Evolutionary conservation across 1,284 basidiomycete species (phyloP).

Genomic region (Somion occarium): DNA sequence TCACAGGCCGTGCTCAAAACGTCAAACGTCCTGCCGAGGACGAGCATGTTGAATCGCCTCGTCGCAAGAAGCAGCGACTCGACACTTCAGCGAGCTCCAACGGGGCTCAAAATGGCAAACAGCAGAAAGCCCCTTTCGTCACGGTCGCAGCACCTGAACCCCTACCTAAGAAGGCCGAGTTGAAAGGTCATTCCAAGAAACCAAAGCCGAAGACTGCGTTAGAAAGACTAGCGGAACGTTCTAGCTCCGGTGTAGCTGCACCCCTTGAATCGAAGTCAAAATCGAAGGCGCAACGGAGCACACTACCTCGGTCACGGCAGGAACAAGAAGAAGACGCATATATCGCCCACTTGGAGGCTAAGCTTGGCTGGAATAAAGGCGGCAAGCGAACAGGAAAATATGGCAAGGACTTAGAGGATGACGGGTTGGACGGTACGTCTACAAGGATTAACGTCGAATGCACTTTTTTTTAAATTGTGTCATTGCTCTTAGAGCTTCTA

Average conservation of each 20-base stretch:
- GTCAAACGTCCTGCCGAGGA: constrained; percentile 30
- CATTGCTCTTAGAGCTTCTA: constrained; percentile 19
- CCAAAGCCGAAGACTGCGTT: constrained; percentile 24
- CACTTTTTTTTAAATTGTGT: neutral
- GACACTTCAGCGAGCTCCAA: neutral
- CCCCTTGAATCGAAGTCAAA: too few relatives aligned
- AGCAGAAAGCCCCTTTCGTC: neutral
- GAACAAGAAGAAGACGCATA: constrained; percentile 29
- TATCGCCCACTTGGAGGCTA: constrained; percentile 27
- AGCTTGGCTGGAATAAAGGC: constrained; percentile 26
- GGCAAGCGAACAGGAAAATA: constrained; percentile 22
- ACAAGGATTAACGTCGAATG: too few relatives aligned
- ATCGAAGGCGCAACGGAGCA: neutral
- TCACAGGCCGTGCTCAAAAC: constrained; percentile 26
- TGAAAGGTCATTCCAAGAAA: neutral
- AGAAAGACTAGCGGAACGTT: constrained; percentile 29
- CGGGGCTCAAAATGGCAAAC: neutral
- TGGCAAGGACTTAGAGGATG: constrained; percentile 23
- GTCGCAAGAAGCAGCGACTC: constrained; percentile 39
- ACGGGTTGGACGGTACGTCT: constrained; percentile 26
- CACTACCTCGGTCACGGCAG: constrained; percentile 13
- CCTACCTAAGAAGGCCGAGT: neutral
- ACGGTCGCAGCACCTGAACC: neutral
- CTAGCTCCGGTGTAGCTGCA: constrained; percentile 9
- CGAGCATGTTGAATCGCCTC: constrained; percentile 37